Evolutionary conservation across 2,329 filamentous ascomycete genomes (phyloP), one percentile per base, ranked within the genome.

Genomic region (Phoma sp.): DNA sequence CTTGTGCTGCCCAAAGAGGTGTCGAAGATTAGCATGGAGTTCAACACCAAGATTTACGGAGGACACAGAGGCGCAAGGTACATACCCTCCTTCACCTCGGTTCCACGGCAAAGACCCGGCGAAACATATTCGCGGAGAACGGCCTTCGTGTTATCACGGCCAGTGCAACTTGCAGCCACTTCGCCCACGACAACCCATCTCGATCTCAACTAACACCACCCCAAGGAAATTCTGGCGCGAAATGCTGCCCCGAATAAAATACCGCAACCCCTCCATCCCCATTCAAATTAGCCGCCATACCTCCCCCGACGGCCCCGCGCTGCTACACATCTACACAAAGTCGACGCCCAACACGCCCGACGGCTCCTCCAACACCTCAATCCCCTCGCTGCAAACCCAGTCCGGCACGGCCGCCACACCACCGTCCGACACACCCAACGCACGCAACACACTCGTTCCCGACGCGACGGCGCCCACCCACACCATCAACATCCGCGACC

Each of bases 231-330:
- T 99, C 83, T 96, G 92, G 91, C 86, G 84, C 60, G 81, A 87
- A 56, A 89, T 87, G 72, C 87, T 98, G 40, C 91, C 91, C 18
- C 86, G 91, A 52, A 82, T 99, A 63, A 97, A 99, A 82, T 99
- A 88, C 80, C 89, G 96, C 82, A 99, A 99, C 75, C 95, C 95
- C 0, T 79, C 86, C 11, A 76, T 97, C 38, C 86, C 89, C 36
- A 96, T 98, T 84, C 87, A 90, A 54, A 85, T 96, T 66, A 88
- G 89, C 74, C 89, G 90, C 54, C 87, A 84, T 59, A 67, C 74
- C 18, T 60, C 69, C 30, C 57, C 63, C 30, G 77, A 87, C 37
- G 75, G 62, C 39, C 72, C 66, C 30, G 68, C 63, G 12, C 66
- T 61, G 30, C 65, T 67, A 7, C 62, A 73, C 59, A 66, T 73